Evolutionary conservation across 2,329 filamentous ascomycete species (phyloP).

Genomic region (Mycosphaerella arachidis): DNA sequence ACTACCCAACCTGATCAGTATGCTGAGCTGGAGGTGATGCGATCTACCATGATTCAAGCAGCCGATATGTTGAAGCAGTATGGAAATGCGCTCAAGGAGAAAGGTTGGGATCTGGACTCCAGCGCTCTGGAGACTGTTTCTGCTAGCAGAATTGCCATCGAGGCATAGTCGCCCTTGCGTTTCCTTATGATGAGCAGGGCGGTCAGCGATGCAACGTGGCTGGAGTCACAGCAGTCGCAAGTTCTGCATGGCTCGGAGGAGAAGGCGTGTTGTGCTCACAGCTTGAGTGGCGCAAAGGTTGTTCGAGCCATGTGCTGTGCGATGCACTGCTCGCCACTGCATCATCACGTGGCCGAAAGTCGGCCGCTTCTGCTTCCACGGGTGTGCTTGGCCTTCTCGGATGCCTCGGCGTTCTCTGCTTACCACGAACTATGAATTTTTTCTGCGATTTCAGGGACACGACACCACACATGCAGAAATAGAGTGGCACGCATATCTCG

Average conservation of each 20-base stretch:
- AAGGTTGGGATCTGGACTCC: conserved; percentile 63
- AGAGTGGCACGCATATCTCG: neutral
- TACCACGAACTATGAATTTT: neutral
- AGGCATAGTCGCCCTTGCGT: neutral
- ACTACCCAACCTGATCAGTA: neutral
- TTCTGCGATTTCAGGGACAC: neutral
- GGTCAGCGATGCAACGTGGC: neutral
- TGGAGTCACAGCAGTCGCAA: neutral
- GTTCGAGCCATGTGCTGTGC: neutral
- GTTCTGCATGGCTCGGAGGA: neutral
- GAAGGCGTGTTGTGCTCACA: neutral
- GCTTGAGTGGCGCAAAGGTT: neutral
- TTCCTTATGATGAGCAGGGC: neutral
- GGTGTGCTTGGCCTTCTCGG: neutral
- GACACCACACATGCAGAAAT: neutral
- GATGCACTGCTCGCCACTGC: neutral
- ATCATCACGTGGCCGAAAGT: neutral
- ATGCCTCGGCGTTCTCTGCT: neutral
- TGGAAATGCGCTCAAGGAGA: conserved; percentile 39
- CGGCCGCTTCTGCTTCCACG: neutral
- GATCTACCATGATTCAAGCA: conserved; percentile 35
- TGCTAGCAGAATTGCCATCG: conserved; percentile 37
- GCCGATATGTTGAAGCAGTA: conserved; percentile 44
- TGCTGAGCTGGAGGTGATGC: neutral
- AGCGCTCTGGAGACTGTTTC: conserved; percentile 63